Evolutionary conservation across 2,329 filamentous ascomycete genomes (phyloP), one percentile per base, ranked within the genome.

Genomic region (Aspergillus caelatus): DNA sequence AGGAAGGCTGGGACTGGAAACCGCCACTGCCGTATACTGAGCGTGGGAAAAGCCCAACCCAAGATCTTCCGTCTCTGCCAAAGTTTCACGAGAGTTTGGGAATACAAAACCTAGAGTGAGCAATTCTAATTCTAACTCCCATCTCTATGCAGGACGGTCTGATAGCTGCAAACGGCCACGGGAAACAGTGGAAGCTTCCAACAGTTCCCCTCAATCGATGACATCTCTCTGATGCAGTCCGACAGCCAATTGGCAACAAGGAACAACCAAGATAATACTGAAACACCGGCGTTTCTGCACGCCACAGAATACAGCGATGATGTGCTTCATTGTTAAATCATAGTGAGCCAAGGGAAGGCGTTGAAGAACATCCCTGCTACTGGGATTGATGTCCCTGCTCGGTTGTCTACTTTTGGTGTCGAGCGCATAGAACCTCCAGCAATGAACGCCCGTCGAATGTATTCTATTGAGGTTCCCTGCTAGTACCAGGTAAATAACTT

Each of bases 231-330:
- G 54, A 62, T 57, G 58, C 48, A 62, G 46, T 21, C 8, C 23
- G 28, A 7, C 21, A 32, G 16, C 32, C 36, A 58, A 55, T 28
- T 14, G 39, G 55, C 12, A 21, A 58, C 16, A 43, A 21, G 39
- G 32, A 41, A 39, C 21, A 26, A n/a, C 21, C 11, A 45, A 23
- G 59, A 48, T 34, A 16, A 52, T 30, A 23, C 57, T 64, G 53
- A 64, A 62, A 64, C 64, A 26, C 62, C 48, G 56, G 52, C 30
- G 45, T 46, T 45, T 52, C 55, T 62, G 58, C 48, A 64, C 65
- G 62, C 62, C 59, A 67, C 64, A 58, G 43, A 53, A 41, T 62
- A 34, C 43, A 56, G 57, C 48, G 54, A 67, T 68, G 61, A 63
- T 66, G 66, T 63, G 58, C 60, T 62, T 59, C 57, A 57, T 45